Base-by-base conservation (phyloP, 331 rosid genomes). In the Phaseolus coccineus region DNA sequence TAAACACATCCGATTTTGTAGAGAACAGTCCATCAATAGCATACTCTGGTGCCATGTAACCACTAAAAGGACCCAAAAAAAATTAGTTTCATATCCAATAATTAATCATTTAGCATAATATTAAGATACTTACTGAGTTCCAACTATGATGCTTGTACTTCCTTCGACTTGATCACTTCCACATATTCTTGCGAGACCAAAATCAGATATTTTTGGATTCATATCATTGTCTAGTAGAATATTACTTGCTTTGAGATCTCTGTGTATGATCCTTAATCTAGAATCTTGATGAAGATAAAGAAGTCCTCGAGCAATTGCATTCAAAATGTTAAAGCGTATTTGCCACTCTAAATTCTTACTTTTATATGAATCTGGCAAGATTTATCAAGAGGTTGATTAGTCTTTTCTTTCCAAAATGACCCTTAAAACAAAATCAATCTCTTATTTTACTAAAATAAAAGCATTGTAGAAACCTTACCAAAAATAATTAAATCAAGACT, bases 41-140 rank as follows among this genome's bases (percentile, higher is more conserved):
- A 63, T 63, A 63, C n/a, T 63, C 69, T 6, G 69, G 69, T 33
- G 69, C 47, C 69, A 63, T 63, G 46, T 63, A 63, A 33, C 69
- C 69, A 31, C 69, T 63, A 7, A 28, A 63, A 33, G 3, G 0
- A 62, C 8, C 12, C 22, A 63, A 2, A 31, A 0, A 63, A 63
- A 63, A 33, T 63, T 4, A 63, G 16, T 33, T 31, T 30, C 6
- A 33, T 15, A 6, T 33, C 3, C 1, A 4, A 15, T 7, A 4
- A 15, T 7, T 33, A 15, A 63, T 33, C 1, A 33, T 31, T 31
- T 16, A 15, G 13, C 46, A 63, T 2, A 63, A 15, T 31, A 0
- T 31, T 33, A 16, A 63, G 7, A 33, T 33, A 33, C 47, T 63
- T 63, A 63, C 69, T 33, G 46, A 7, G 69, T 63, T 3, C 69